Conservation (phyloP, 1,139 yeast genomes). For the Diutina catenulata region DNA sequence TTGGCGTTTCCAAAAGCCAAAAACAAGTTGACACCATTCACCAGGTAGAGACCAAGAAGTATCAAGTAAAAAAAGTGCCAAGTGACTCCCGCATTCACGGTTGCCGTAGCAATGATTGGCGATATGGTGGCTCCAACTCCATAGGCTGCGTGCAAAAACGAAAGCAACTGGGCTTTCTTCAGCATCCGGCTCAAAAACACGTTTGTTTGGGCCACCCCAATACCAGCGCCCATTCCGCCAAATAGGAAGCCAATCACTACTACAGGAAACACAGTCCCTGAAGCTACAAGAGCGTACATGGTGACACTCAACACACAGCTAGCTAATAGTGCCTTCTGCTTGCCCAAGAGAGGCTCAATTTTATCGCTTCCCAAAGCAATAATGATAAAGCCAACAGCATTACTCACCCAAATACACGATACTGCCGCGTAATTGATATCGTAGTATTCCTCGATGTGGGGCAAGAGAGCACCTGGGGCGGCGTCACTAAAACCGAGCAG, state of each 20-base stretch:
- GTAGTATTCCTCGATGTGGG: conserved; percentile 27
- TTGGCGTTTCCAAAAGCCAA: conserved; percentile 33
- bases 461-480: conserved; percentile 33
- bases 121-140: conserved; percentile 55
- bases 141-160: conserved; percentile 46
- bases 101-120: conserved; percentile 46
- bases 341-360: conserved; percentile 29
- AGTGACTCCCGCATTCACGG: conserved; percentile 31
- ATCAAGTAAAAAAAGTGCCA: conserved; percentile 49
- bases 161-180: conserved; percentile 37
- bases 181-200: conserved; percentile 42
- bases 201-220: conserved; percentile 44
- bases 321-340: conserved; percentile 22
- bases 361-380: conserved; percentile 24
- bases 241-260: conserved; percentile 42
- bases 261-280: conserved; percentile 24
- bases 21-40: conserved; percentile 16
- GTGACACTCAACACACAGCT: conserved; percentile 24
- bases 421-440: conserved; percentile 28
- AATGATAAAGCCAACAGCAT: conserved; percentile 27
- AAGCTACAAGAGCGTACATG: conserved; percentile 30
- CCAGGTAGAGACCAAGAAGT: conserved; percentile 27
- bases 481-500: conserved; percentile 21
- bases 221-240: conserved; percentile 50
- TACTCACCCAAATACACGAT: conserved; percentile 32